These are phyloP conservation scores for Neurospora tetraspora DNA, from an alignment of 495 filamentous ascomycete species.

Conservation along the genomic window DNA sequence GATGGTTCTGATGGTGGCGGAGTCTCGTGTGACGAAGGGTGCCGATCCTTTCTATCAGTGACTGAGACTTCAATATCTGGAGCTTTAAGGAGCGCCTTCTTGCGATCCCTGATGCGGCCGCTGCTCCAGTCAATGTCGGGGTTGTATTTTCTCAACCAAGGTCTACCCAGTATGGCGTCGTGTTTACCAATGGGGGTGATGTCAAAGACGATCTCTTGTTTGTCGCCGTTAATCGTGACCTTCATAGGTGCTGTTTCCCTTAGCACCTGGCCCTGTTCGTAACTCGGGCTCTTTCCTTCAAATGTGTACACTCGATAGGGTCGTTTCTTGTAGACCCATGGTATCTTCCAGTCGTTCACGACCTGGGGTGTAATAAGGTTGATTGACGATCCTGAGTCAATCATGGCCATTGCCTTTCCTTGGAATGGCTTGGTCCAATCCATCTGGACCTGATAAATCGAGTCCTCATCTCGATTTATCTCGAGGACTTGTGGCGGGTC, in stretches of 20 bases:
- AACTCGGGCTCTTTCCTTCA: neutral
- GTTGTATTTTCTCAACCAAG: neutral
- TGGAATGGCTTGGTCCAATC: neutral
- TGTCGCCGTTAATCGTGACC: neutral
- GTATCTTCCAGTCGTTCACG: neutral
- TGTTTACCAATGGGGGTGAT: neutral
- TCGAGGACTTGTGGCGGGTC: too few species aligned
- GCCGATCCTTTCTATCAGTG: neutral
- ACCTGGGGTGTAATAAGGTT: neutral
- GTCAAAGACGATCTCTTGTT: neutral
- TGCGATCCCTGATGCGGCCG: neutral
- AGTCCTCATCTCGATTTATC: neutral
- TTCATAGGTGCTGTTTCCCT: accelerated
- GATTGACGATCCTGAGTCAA: neutral
- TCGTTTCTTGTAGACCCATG: neutral
- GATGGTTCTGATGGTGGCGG: neutral
- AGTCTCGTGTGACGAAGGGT: neutral
- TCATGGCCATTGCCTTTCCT: neutral
- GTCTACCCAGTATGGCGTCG: neutral
- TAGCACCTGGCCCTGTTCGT: neutral
- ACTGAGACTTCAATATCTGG: neutral
- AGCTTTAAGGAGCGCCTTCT: neutral
- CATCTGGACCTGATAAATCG: neutral
- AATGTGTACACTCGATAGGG: neutral
- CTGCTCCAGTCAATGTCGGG: neutral